These are phyloP conservation scores for Boletus vermiculosoides DNA, from an alignment of 768 basidiomycete genomes.

Conservation along the genomic window DNA sequence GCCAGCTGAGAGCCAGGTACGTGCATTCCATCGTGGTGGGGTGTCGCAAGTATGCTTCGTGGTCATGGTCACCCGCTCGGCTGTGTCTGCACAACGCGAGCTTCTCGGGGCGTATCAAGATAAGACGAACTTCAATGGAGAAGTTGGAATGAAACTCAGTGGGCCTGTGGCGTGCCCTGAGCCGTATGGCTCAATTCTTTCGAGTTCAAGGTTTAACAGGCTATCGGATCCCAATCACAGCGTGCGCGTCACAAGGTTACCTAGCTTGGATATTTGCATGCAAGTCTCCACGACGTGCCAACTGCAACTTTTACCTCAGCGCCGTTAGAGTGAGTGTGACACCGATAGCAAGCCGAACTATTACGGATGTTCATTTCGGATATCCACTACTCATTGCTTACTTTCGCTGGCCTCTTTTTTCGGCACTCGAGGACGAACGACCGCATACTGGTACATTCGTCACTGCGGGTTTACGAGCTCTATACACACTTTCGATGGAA, in stretches of 20 bases:
- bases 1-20: neutral
- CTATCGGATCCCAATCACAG: neutral
- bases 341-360: neutral
- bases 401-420: neutral
- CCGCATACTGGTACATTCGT: neutral
- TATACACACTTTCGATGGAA: neutral
- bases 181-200: neutral
- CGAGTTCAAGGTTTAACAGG: neutral
- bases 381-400: neutral
- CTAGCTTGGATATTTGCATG: neutral
- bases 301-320: neutral
- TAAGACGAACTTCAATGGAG: neutral
- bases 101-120: neutral
- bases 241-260: neutral
- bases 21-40: neutral
- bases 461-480: neutral
- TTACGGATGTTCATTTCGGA: neutral
- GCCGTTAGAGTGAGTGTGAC: neutral
- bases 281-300: neutral
- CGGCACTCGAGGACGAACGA: neutral
- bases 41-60: neutral
- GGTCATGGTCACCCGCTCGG: neutral
- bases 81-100: neutral
- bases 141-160: neutral
- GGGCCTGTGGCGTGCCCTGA: neutral